A percentile compares a stretch with the other conserved stretches of the same genome.
Evolutionary conservation across 768 basidiomycete genomes (phyloP).

Genomic region (Termitomyces eurrhizus): DNA sequence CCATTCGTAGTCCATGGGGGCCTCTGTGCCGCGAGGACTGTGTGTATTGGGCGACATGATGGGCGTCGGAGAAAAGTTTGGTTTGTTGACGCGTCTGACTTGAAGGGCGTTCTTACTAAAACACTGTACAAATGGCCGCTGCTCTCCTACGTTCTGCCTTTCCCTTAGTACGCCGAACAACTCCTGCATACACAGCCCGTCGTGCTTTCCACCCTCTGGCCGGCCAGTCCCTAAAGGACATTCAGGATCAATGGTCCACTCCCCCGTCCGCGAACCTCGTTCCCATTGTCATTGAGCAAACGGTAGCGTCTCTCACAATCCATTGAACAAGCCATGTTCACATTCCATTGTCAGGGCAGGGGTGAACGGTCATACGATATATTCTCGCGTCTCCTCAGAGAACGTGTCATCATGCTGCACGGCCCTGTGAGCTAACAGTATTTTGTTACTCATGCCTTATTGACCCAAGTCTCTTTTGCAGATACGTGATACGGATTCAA

Average conservation of each 20-base stretch:
- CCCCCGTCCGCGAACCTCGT: slow-evolving; percentile 64
- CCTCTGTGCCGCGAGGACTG: slow-evolving; percentile 49
- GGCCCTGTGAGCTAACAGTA: slow-evolving; percentile 66
- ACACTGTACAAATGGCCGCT: slow-evolving; percentile 22
- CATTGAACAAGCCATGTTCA: slow-evolving; percentile 9
- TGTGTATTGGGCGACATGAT: slow-evolving; percentile 43
- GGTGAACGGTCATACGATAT: slow-evolving; percentile 94
- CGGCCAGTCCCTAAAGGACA: slow-evolving; percentile 31
- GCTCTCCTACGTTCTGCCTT: slow-evolving; percentile 20
- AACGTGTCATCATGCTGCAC: slow-evolving; percentile 93
- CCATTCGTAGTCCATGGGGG: slow-evolving; percentile 89
- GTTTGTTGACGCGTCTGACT: slow-evolving; percentile 35
- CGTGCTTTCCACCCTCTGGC: slow-evolving; percentile 56
- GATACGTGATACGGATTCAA: slow-evolving; percentile 90
- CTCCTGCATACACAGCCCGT: slow-evolving; percentile 17
- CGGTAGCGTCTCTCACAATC: slow-evolving; percentile 37
- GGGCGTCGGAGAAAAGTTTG: slow-evolving; percentile 14
- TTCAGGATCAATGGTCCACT: slow-evolving; percentile 30
- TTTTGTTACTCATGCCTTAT: slow-evolving; percentile 2
- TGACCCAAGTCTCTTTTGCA: slow-evolving; percentile 24
- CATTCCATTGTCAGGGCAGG: slow-evolving; percentile 50
- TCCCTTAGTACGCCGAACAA: slow-evolving; percentile 16
- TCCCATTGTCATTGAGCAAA: slow-evolving; percentile 92
- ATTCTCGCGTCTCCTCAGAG: slow-evolving; percentile 87
- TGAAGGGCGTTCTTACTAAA: slow-evolving; percentile 8